A percentile compares a stretch with the other conserved stretches of the same genome.
Evolutionary conservation across 1,284 basidiomycete species (phyloP).

Genomic region (Sanguinoderma infundibulare): DNA sequence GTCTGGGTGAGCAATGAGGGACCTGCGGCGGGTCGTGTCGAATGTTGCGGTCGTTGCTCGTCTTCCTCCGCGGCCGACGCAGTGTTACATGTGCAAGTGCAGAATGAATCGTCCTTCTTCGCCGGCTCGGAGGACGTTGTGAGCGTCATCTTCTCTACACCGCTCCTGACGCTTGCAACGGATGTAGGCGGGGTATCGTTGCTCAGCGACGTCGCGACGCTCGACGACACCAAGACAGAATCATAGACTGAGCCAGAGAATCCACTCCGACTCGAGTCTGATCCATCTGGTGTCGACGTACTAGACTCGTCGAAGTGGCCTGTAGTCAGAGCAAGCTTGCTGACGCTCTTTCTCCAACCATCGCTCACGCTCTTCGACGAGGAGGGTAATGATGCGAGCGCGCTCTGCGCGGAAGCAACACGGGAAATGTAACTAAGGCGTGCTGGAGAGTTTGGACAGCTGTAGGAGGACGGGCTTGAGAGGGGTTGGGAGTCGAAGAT

Average conservation of each 20-base stretch:
- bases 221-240: slow-evolving; percentile 29
- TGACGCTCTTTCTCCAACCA: slow-evolving; percentile 13
- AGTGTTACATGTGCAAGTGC: slow-evolving; percentile 21
- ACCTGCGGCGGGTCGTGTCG: slow-evolving; percentile 28
- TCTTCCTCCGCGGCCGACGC: slow-evolving; percentile 3
- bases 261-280: slow-evolving; percentile 30
- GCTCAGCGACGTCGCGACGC: slow-evolving; percentile 28
- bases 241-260: slow-evolving; percentile 21
- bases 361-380: slow-evolving; percentile 23
- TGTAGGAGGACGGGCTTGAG: slow-evolving; percentile 43
- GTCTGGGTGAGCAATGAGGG: slow-evolving; percentile 75
- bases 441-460: slow-evolving; percentile 47
- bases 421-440: slow-evolving; percentile 41
- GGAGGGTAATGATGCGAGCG: slow-evolving; percentile 21
- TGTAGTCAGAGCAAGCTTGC: slow-evolving; percentile 21
- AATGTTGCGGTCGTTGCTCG: slow-evolving; percentile 13
- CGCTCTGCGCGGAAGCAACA: slow-evolving; percentile 30
- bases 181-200: slow-evolving; percentile 38
- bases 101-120: slow-evolving; percentile 5
- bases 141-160: slow-evolving; percentile 29
- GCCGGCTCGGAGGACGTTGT: slow-evolving; percentile 16
- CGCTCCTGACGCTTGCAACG: slow-evolving; percentile 36
- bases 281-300: slow-evolving; percentile 28
- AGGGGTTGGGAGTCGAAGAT: slow-evolving; percentile 81
- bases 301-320: slow-evolving; percentile 14